Evolutionary conservation across 768 basidiomycete species (phyloP).

Genomic region (Lanmaoa rubissima): DNA sequence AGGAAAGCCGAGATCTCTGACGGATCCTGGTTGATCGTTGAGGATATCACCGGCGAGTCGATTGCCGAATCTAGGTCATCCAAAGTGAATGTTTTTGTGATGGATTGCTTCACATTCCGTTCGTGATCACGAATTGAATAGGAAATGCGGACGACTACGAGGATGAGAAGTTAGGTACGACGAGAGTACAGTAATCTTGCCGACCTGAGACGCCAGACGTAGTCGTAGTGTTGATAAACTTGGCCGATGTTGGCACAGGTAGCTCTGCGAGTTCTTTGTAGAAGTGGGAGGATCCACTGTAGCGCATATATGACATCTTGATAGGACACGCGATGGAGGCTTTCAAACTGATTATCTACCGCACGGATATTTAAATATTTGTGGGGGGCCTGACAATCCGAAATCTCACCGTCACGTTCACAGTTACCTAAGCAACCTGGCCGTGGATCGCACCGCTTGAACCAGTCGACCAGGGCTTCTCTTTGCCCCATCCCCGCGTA

Average conservation of each 20-base stretch:
- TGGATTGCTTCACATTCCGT: conserved; percentile 45
- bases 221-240: conserved; percentile 27
- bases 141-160: conserved; percentile 41
- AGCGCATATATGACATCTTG: conserved; percentile 19
- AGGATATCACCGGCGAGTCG: conserved; percentile 12
- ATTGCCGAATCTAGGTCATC: conserved; percentile 7
- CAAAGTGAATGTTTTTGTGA: conserved; percentile 40
- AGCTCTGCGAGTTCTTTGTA: conserved; percentile 41
- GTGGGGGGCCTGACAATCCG: not conserved
- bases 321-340: not conserved
- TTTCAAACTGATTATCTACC: not conserved
- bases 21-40: conserved; percentile 17
- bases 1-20: conserved; percentile 42
- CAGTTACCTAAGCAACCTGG: no score
- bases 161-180: no score
- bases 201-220: conserved; percentile 16
- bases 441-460: no score
- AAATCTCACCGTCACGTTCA: not conserved
- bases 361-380: not conserved
- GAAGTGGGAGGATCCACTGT: conserved; percentile 19
- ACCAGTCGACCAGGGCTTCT: no score
- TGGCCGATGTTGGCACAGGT: conserved; percentile 36
- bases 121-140: conserved; percentile 51
- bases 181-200: not conserved
- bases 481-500: no score